Base-by-base conservation (phyloP, 192 early-diverging fungal species). In the Umbelopsis sp. region DNA sequence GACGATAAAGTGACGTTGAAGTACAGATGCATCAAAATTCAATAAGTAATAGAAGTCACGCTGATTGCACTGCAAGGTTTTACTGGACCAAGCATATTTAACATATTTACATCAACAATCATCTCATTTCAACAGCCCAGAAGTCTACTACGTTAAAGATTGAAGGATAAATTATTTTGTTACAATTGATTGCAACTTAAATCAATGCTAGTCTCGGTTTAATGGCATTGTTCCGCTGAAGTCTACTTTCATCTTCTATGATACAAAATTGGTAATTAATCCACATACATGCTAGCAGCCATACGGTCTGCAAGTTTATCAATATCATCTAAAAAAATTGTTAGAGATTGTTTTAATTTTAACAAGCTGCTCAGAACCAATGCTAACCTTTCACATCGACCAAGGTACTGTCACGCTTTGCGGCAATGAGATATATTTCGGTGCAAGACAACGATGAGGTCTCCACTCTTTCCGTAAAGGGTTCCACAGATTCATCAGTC, bases 321-420 rank as follows among this genome's bases (percentile, higher is more conserved):
- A 61, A 61, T 11, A 35, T 61, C 55, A 25, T 61, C 55, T 61
- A 25, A 41, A 41, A 41, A 41, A 41, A 41, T 41, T 1, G 37
- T 41, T 41, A 41, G 10, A 0, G 6, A 41, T 41, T 3, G 6
- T 41, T 41, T 35, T 5, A 2, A 15, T 25, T 30, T 22, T 11
- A 12, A 35, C 2, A 16, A 13, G 2, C 20, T 35, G 2, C 4
- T 13, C 1, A 0, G 2, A 27, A 12, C 11, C 18, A 6, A 6
- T 23, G 33, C 25, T 70, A 81, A 85, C 86, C 86, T 81, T 88
- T 84, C 3, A 86, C 78, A 64, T 88, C 80, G 2, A 81, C 78
- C 50, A 88, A 55, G 2, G 84, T 74, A 27, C 75, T 76, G 47
- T 88, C 86, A 69, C 85, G 86, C 55, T 85, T 82, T n/a, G 84